A percentile compares a stretch with the other conserved stretches of the same genome.
Conservation (phyloP, 2,329 filamentous ascomycete species). For the Diplodia sapinea region DNA sequence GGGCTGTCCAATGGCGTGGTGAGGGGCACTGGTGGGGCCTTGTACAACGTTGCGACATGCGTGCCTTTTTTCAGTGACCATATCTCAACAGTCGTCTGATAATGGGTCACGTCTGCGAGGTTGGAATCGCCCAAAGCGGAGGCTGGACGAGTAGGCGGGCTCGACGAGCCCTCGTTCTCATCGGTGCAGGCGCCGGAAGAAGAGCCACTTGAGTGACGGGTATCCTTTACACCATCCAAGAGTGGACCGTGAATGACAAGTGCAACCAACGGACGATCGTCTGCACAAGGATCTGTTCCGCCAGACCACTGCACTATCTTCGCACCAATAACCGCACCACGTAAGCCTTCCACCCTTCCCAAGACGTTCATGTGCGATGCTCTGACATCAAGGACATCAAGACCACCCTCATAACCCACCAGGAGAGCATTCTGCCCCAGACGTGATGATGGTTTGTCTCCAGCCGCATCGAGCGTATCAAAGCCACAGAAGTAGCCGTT, state of each 20-base stretch:
- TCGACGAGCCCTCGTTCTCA: slow-evolving; percentile 44
- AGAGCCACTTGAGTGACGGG: slow-evolving; percentile 43
- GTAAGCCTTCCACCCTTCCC: slow-evolving; percentile 74
- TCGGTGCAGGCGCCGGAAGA: slow-evolving; percentile 42
- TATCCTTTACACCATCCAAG: slow-evolving; percentile 54
- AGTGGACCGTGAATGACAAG: slow-evolving; percentile 81
- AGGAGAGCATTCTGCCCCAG: slow-evolving; percentile 69
- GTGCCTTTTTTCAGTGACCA: slow-evolving; percentile 82
- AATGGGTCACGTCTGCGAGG: slow-evolving; percentile 60
- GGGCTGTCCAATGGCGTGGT: slow-evolving; percentile 63
- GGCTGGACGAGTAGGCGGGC: slow-evolving; percentile 46
- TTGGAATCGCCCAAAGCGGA: slow-evolving; percentile 40
- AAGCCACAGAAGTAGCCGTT: slow-evolving; percentile 81
- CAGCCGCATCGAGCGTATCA: slow-evolving; percentile 66
- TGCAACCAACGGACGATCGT: slow-evolving; percentile 74
- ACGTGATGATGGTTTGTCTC: slow-evolving; percentile 50
- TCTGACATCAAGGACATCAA: slow-evolving; percentile 76
- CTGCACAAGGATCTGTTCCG: slow-evolving; percentile 57
- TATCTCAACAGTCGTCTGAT: slow-evolving; percentile 87
- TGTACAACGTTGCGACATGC: slow-evolving; percentile 74
- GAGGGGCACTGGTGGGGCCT: slow-evolving; percentile 68
- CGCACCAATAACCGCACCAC: slow-evolving; percentile 79
- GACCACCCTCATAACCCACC: slow-evolving; percentile 77
- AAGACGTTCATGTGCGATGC: slow-evolving; percentile 74
- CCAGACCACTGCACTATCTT: slow-evolving; percentile 78